Base-by-base conservation (phyloP, 1,284 basidiomycete genomes). In the Tilletia walkeri region DNA sequence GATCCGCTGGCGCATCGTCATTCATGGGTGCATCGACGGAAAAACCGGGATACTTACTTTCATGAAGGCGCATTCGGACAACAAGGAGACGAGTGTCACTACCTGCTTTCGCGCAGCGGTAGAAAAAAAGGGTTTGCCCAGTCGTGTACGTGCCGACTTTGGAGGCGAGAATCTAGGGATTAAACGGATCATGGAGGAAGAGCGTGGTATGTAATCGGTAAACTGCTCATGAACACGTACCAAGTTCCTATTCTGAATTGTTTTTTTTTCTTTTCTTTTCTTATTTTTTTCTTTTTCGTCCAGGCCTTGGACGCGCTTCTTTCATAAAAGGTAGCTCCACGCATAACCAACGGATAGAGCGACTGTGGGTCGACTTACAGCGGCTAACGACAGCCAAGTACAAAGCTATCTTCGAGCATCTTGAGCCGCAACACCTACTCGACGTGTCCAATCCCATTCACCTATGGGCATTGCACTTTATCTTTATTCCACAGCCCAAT, bases 31-130 rank as follows among this genome's bases (percentile, higher is more conserved):
- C 18, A 61, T 61, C 56, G 56, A 61, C 24, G 56, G 56, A 20
- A 61, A 61, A 34, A 61, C 24, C 24, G 16, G 49, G 5, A 36
- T 63, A 2, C 39, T 71, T 5, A 45, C 67, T 30, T 71, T 47
- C 53, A 48, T 71, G 49, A 12, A 63, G 12, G 70, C 47, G 14
- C 48, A 48, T 34, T 54, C 67, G 47, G 69, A 71, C 16, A 69
- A 71, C 41, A 2, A 67, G 4, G 70, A 67, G 0, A 39, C 61
- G 7, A 71, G 67, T 3, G 67, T 69, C 47, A 6, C 3, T 14
- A 10, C 4, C 2, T 4, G 14, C 16, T 71, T 71, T 38, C 34
- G 24, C 1, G 54, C 18, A 14, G 70, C 61, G 4, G 49, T 61
- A 1, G 36, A 34, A 4, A 24, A 47, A 6, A 69, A 20, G n/a